A percentile compares a stretch with the other conserved stretches of the same genome.
Conservation (phyloP, 2,329 filamentous ascomycete genomes). For the Fusarium newnesense region DNA sequence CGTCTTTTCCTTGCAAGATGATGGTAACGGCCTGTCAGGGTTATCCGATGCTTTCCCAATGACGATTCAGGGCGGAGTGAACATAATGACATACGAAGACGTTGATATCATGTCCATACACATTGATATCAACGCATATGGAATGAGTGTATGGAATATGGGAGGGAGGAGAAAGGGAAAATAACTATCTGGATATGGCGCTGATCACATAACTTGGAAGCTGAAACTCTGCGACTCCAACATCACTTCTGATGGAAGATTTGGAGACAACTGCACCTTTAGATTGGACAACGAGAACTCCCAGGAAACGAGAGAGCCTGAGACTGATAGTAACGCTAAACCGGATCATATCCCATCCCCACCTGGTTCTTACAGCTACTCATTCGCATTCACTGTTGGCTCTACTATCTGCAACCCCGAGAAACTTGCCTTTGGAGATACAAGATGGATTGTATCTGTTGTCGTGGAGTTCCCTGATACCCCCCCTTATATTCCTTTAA, state of each 20-base stretch:
- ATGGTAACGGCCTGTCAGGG: rapidly evolving
- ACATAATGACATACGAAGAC: not conserved
- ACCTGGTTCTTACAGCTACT: not conserved
- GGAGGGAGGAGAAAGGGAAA: not conserved
- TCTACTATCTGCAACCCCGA: no score
- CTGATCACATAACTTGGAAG: not conserved
- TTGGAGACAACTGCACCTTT: not conserved
- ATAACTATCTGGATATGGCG: rapidly evolving
- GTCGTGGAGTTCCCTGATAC: not conserved
- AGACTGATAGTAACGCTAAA: rapidly evolving
- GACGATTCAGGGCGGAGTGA: rapidly evolving
- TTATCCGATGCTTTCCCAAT: not conserved
- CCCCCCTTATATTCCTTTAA: rapidly evolving
- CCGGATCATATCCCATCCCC: not conserved
- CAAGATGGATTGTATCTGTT: not conserved
- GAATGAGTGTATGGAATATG: not conserved
- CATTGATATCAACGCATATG: not conserved
- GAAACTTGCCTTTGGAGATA: no score
- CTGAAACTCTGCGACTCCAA: rapidly evolving
- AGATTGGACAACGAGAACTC: not conserved
- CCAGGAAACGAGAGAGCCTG: not conserved
- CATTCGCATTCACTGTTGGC: not conserved
- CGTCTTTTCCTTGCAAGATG: rapidly evolving
- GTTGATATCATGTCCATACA: not conserved
- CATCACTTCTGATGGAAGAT: not conserved